These are phyloP conservation scores for Candida maltosa DNA, from an alignment of 805 yeast genomes.

Conservation along the genomic window DNA sequence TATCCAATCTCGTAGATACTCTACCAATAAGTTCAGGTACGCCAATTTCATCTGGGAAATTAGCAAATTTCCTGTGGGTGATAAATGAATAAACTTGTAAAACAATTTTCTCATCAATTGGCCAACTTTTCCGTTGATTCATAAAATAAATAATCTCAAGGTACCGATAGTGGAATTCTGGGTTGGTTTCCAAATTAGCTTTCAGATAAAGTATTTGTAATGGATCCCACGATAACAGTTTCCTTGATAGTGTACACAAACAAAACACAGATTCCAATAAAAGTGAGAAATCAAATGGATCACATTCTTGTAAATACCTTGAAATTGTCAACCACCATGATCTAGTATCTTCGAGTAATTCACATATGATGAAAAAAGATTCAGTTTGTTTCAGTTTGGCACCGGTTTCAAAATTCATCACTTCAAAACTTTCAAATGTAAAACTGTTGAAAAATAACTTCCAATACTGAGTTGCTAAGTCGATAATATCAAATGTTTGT, in stretches of 20 bases:
- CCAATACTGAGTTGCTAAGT: constrained; percentile 13
- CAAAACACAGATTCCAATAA: constrained; percentile 8
- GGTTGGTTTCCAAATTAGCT: constrained; percentile 6
- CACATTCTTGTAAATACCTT: constrained; percentile 11
- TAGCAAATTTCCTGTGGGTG: constrained; percentile 30
- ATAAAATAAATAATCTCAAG: constrained; percentile 25
- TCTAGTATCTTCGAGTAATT: constrained; percentile 11
- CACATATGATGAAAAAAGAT: constrained; percentile 18
- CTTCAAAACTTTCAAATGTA: constrained; percentile 12
- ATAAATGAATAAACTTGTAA: constrained; percentile 25
- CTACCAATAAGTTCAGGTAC: constrained; percentile 20
- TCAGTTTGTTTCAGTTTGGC: constrained; percentile 11
- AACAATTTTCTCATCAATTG: constrained; percentile 32
- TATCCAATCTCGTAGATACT: constrained; percentile 21
- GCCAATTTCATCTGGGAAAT: constrained; percentile 31
- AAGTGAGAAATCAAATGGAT: constrained; percentile 1
- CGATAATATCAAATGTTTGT: background rate
- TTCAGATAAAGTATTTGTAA: constrained; percentile 4
- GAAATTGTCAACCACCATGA: constrained; percentile 23
- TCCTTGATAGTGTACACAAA: constrained; percentile 2
- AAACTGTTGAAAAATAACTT: constrained; percentile 15
- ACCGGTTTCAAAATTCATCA: background rate
- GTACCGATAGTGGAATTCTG: constrained; percentile 20
- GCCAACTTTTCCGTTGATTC: constrained; percentile 25
- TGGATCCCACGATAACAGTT: constrained; percentile 4